phyloP scores from a whole-genome alignment of 2,329 filamentous ascomycete species.

The Aspergillus caelatus region DNA sequence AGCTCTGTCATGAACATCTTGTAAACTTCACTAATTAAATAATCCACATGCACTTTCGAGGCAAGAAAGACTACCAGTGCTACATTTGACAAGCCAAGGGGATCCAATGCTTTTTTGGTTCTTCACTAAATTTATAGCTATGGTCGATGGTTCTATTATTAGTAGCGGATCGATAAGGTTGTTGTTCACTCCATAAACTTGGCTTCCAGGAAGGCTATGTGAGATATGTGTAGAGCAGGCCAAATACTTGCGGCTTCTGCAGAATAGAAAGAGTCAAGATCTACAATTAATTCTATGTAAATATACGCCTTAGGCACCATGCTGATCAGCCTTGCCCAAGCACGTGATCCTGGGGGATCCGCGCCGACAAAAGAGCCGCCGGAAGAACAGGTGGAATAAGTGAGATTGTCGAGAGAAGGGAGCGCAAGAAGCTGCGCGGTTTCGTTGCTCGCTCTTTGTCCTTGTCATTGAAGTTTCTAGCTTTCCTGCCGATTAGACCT shows the following conservation, averaged over 20 bases:
- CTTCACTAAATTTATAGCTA: not conserved
- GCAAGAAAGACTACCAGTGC: not conserved
- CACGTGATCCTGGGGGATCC: slow-evolving; percentile 19
- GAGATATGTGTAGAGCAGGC: no score
- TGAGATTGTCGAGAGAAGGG: slow-evolving; percentile 1
- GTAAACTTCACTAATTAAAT: not conserved
- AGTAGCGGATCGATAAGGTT: not conserved
- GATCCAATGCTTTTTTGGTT: not conserved
- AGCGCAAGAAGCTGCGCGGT: slow-evolving; percentile 66
- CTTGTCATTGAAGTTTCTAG: slow-evolving; percentile 1
- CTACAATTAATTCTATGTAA: not conserved
- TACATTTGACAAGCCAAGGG: not conserved
- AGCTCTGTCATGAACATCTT: not conserved
- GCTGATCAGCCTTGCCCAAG: slow-evolving; percentile 13
- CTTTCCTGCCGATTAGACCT: not conserved
- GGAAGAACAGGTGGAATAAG: slow-evolving; percentile 13
- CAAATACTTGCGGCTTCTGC: not conserved
- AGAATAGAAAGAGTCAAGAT: not conserved
- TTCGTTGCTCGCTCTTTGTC: slow-evolving; percentile 62
- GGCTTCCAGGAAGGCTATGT: not conserved
- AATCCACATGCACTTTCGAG: not conserved
- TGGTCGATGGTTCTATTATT: not conserved
- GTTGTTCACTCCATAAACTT: not conserved
- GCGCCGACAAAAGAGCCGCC: slow-evolving; percentile 10
- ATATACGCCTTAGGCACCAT: not conserved